phyloP scores from a whole-genome alignment of 768 basidiomycete species.

The Hysterangium stoloniferum region DNA sequence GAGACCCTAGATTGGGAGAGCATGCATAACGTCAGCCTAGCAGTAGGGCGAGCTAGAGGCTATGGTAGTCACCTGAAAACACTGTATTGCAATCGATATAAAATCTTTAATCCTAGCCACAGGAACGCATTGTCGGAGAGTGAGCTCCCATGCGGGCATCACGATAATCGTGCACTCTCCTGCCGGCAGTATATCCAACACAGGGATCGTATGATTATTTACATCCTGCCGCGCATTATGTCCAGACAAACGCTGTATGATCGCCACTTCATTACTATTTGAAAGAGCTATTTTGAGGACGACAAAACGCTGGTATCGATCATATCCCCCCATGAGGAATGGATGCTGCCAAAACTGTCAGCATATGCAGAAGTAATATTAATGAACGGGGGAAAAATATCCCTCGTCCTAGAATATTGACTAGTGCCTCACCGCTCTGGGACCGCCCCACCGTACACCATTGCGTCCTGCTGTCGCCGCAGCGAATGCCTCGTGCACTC shows the following conservation, averaged over 20 bases:
- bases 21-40: neutral
- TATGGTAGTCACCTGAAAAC: conserved; percentile 3
- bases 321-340: conserved; percentile 6
- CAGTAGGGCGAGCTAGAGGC: neutral
- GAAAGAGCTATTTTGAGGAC: neutral
- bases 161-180: conserved; percentile 5
- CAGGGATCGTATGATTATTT: conserved; percentile 3
- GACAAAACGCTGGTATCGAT: conserved; percentile 3
- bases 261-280: neutral
- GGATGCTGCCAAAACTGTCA: neutral
- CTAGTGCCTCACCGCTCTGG: conserved; percentile 2
- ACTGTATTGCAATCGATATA: neutral
- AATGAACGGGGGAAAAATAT: neutral
- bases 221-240: neutral
- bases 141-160: conserved; percentile 7
- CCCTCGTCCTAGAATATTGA: neutral
- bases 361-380: neutral
- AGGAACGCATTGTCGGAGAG: neutral
- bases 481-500: conserved; percentile 1
- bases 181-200: neutral
- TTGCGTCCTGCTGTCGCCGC: conserved; percentile 5
- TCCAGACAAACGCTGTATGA: neutral
- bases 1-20: neutral
- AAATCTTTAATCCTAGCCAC: neutral
- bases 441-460: neutral